A percentile compares a stretch with the other conserved stretches of the same genome.
Conservation (phyloP, 495 filamentous ascomycete genomes). For the Aspergillus nanangensis region DNA sequence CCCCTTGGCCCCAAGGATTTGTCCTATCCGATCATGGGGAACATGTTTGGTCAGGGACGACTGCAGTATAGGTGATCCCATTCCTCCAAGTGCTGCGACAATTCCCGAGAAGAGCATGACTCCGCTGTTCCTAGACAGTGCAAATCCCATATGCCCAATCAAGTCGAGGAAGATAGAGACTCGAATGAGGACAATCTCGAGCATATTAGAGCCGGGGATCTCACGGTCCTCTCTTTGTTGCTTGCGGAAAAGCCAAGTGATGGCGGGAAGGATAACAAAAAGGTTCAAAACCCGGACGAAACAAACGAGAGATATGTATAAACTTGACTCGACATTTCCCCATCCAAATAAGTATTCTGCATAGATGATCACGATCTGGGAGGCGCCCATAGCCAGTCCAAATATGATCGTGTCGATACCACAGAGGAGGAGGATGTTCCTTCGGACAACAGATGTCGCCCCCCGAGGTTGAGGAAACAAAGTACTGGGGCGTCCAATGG, state of each 20-base stretch:
- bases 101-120: slow-evolving; percentile 64
- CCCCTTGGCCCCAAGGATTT: slow-evolving; percentile 81
- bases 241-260: slow-evolving; percentile 65
- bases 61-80: slow-evolving; percentile 79
- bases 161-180: slow-evolving; percentile 73
- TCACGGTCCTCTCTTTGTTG: slow-evolving; percentile 29
- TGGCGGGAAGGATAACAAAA: slow-evolving; percentile 64
- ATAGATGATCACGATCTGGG: slow-evolving; percentile 76
- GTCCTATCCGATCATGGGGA: slow-evolving; percentile 71
- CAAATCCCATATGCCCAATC: slow-evolving; percentile 70
- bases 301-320: slow-evolving; percentile 75
- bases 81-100: slow-evolving; percentile 71
- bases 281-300: slow-evolving; percentile 68
- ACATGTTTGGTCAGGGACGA: slow-evolving; percentile 86
- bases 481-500: slow-evolving; percentile 52
- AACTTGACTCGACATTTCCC: slow-evolving; percentile 69
- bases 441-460: slow-evolving; percentile 56
- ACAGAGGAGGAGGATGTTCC: slow-evolving; percentile 76
- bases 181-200: slow-evolving; percentile 77
- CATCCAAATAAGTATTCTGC: slow-evolving; percentile 74
- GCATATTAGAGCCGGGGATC: slow-evolving; percentile 67
- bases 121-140: slow-evolving; percentile 49
- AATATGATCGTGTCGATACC: slow-evolving; percentile 75
- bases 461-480: slow-evolving; percentile 60
- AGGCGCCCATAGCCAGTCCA: slow-evolving; percentile 74